These are phyloP conservation scores for Acanthamoeba royreba DNA, from an alignment of 208 protist genomes.

Conservation along the genomic window DNA sequence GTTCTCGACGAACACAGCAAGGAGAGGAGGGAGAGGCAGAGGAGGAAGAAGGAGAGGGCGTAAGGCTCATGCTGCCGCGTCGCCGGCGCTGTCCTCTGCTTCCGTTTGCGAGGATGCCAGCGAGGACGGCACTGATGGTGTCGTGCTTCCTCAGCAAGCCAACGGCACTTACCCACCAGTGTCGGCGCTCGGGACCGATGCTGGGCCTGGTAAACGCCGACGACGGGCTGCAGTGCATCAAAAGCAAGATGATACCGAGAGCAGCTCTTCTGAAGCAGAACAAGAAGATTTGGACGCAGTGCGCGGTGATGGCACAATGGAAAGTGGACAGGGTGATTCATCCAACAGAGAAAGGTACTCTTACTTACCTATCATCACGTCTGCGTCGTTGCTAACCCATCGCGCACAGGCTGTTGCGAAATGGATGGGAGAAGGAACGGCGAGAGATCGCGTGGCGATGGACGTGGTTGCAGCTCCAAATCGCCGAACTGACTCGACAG, in stretches of 20 bases:
- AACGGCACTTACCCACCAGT: not conserved
- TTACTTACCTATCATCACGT: not conserved
- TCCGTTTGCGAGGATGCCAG: too few species aligned
- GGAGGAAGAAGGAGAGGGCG: too few species aligned
- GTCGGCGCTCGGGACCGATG: not conserved
- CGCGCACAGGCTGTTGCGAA: not conserved
- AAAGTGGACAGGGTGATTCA: not conserved
- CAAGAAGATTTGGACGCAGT: not conserved
- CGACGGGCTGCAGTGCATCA: too few species aligned
- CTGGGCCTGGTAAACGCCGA: not conserved
- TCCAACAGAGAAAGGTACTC: not conserved
- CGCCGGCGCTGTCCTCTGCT: too few species aligned
- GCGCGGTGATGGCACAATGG: not conserved
- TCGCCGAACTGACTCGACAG: not conserved
- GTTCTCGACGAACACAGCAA: too few species aligned
- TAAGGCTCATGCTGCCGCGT: too few species aligned
- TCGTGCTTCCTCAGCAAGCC: too few species aligned
- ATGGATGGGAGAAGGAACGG: not conserved
- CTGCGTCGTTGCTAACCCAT: not conserved
- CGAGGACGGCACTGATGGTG: too few species aligned
- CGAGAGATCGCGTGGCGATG: not conserved
- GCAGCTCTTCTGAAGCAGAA: not conserved
- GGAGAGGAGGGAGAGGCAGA: too few species aligned
- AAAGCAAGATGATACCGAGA: not conserved
- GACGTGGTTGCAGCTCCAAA: constrained; percentile 1